Conservation (phyloP, 306 rosid genomes). For the Pterocarpus santalinus region DNA sequence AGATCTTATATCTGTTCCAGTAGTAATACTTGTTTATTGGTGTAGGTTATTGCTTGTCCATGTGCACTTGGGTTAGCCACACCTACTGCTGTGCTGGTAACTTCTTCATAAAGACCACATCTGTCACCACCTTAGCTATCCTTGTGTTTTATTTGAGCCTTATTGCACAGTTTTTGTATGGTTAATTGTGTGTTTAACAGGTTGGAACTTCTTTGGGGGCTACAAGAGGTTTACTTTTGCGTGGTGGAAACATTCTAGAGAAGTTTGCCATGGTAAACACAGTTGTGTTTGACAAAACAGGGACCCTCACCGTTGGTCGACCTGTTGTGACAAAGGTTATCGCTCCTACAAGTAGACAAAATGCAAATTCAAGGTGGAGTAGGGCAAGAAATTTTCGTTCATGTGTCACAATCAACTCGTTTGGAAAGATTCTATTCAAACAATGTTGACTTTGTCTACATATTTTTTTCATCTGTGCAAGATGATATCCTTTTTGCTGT, state of each 20-base stretch:
- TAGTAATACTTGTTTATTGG: slow-evolving; percentile 41
- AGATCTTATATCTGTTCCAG: slow-evolving; percentile 9
- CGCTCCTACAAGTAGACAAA: slow-evolving; percentile 53
- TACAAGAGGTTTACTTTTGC: slow-evolving; percentile 86
- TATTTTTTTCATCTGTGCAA: slow-evolving; percentile 12
- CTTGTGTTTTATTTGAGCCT: slow-evolving; percentile 24
- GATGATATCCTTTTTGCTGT: slow-evolving; percentile 35
- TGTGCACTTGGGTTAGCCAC: slow-evolving; percentile 99
- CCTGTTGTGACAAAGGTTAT: slow-evolving; percentile 90
- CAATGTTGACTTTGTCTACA: slow-evolving; percentile 6
- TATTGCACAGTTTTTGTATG: slow-evolving; percentile 9
- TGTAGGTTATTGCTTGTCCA: slow-evolving; percentile 98
- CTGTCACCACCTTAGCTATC: slow-evolving; percentile 29
- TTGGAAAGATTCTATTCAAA: slow-evolving; percentile 14
- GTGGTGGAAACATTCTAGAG: slow-evolving; percentile 93
- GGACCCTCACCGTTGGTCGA: slow-evolving; percentile 93
- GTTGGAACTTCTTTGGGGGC: slow-evolving; percentile 99
- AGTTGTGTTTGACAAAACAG: slow-evolving; percentile 95
- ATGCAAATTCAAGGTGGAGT: slow-evolving; percentile 65
- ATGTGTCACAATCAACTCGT: slow-evolving; percentile 23
- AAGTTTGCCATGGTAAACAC: slow-evolving; percentile 87
- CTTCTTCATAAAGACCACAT: slow-evolving; percentile 41
- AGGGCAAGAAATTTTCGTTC: slow-evolving; percentile 3
- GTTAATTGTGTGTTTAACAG: slow-evolving; percentile 53
- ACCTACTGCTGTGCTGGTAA: slow-evolving; percentile 98